Conservation (phyloP, 306 rosid species). For the Leucaena leucocephala region DNA sequence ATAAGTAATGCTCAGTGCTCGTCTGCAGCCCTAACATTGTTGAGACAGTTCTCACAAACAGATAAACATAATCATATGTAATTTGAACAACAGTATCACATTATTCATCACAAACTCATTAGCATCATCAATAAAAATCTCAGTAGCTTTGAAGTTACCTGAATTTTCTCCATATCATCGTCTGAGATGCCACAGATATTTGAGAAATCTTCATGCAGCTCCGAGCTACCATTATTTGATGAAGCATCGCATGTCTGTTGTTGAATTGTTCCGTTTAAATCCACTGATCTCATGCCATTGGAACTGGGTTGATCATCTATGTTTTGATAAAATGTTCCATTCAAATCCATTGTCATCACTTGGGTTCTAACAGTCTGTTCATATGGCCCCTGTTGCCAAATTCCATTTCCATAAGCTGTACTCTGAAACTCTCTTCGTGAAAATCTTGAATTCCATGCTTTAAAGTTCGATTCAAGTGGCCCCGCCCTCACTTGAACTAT, state of each 20-base stretch:
- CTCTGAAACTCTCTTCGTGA: conserved; percentile 49
- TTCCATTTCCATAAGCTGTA: conserved; percentile 64
- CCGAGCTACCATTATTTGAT: conserved; percentile 46
- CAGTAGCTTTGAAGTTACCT: conserved; percentile 52
- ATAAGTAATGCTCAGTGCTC: conserved; percentile 7
- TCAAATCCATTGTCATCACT: conserved; percentile 54
- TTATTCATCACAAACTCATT: conserved; percentile 7
- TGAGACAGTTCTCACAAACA: neutral
- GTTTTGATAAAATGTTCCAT: conserved; percentile 53
- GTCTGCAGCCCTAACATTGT: conserved; percentile 15
- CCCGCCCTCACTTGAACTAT: conserved; percentile 92
- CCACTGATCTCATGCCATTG: conserved; percentile 51
- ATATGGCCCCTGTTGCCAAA: conserved; percentile 42
- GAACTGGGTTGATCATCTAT: conserved; percentile 37
- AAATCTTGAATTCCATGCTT: conserved; percentile 74
- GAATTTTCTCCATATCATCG: conserved; percentile 74
- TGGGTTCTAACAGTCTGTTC: conserved; percentile 40
- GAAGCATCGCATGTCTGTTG: conserved; percentile 52
- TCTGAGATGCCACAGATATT: conserved; percentile 54
- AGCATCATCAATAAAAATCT: conserved; percentile 20
- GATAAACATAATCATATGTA: neutral
- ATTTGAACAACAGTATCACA: neutral
- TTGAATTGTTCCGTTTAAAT: conserved; percentile 69
- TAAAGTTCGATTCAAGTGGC: conserved; percentile 80
- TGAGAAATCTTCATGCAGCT: conserved; percentile 38